Conservation (phyloP, 2,329 filamentous ascomycete genomes). For the Phialophora chinensis region DNA sequence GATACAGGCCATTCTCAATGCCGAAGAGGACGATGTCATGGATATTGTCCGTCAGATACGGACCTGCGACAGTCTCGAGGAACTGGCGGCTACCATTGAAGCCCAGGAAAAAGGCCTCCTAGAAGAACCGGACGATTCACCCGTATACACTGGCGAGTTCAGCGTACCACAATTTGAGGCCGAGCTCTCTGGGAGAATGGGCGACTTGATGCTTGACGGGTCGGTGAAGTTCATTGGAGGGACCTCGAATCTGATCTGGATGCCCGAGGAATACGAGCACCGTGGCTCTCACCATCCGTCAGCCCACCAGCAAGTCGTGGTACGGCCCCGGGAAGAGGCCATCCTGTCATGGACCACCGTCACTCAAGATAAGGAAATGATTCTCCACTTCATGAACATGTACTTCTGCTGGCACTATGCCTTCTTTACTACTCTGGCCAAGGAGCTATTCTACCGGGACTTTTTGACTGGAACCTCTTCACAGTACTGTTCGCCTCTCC, state of each 20-base stretch:
- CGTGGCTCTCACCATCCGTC: slow-evolving; percentile 24
- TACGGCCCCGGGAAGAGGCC: slow-evolving; percentile 66
- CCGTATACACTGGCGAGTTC: slow-evolving; percentile 44
- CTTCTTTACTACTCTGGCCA: slow-evolving; percentile 91
- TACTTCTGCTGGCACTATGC: slow-evolving; percentile 99
- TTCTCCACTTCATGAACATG: slow-evolving; percentile 90
- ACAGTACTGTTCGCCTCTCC: slow-evolving; percentile 82
- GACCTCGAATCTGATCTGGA: slow-evolving; percentile 89
- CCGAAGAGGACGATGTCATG: slow-evolving; percentile 82
- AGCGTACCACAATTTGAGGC: slow-evolving; percentile 65
- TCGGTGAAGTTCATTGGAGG: slow-evolving; percentile 90
- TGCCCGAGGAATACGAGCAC: slow-evolving; percentile 60
- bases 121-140: slow-evolving; percentile 45
- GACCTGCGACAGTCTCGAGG: slow-evolving; percentile 76
- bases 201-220: slow-evolving; percentile 84
- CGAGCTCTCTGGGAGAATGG: slow-evolving; percentile 90
- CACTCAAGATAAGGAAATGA: slow-evolving; percentile 76
- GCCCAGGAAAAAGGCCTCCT: slow-evolving; percentile 58
- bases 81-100: slow-evolving; percentile 65
- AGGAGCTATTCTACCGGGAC: slow-evolving; percentile 83
- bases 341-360: slow-evolving; percentile 87
- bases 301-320: slow-evolving; percentile 42
- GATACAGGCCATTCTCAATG: slow-evolving; percentile 90
- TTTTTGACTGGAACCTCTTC: slow-evolving; percentile 74
- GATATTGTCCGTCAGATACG: slow-evolving; percentile 84